Conservation (phyloP, 306 rosid species). For the barrel medic (Medicago truncatula) region DNA sequence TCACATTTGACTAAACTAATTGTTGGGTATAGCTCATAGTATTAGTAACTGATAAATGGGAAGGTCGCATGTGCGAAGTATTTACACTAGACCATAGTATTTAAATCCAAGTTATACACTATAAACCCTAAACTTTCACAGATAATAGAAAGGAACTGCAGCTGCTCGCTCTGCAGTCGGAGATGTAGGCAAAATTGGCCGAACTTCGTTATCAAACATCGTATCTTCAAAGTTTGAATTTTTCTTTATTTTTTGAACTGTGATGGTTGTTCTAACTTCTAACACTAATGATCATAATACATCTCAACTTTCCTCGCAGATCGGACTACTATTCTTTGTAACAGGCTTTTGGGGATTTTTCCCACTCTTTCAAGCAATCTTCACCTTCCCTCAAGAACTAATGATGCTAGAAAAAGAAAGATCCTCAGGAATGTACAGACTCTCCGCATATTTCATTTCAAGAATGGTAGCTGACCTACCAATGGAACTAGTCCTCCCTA, state of each 20-base stretch:
- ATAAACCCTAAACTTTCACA: not conserved
- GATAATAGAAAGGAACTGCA: not conserved
- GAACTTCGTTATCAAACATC: not conserved
- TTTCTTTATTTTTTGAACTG: not conserved
- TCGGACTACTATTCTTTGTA: constrained; percentile 59
- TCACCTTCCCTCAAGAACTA: constrained; percentile 71
- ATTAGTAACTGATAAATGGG: not conserved
- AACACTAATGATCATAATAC: not conserved
- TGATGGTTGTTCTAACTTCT: too few relatives aligned
- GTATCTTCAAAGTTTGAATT: not conserved
- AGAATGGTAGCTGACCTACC: constrained; percentile 63
- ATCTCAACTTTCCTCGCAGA: constrained; percentile 46
- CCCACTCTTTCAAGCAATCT: constrained; percentile 65
- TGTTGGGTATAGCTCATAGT: not conserved
- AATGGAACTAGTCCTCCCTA: constrained; percentile 73
- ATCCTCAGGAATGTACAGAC: constrained; percentile 73
- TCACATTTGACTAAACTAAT: not conserved
- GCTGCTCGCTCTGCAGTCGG: not conserved
- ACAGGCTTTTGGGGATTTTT: constrained; percentile 66
- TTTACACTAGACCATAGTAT: not conserved
- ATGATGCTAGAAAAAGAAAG: constrained; percentile 71
- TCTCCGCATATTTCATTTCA: constrained; percentile 73
- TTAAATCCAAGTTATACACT: not conserved
- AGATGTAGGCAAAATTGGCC: not conserved
- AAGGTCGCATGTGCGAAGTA: not conserved